phyloP scores from a whole-genome alignment of 805 yeast genomes.

The Starmerella powellii region DNA sequence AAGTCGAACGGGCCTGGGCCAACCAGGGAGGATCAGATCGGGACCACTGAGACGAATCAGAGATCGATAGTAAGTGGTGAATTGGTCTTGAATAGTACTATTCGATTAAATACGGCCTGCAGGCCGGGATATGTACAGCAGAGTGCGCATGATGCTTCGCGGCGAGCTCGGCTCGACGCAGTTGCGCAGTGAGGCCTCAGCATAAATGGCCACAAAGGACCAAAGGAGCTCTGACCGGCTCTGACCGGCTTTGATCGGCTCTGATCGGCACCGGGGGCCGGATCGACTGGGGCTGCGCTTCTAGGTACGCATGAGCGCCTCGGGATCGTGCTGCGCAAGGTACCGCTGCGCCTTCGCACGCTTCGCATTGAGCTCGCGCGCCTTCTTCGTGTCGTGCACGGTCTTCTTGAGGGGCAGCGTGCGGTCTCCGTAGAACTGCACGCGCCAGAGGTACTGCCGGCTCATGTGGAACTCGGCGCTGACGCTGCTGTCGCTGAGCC shows the following conservation, averaged over 20 bases:
- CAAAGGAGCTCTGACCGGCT: too few relatives aligned
- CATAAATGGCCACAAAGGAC: too few relatives aligned
- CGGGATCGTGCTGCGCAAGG: constrained; percentile 24
- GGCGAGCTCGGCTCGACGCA: too few relatives aligned
- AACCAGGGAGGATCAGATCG: too few relatives aligned
- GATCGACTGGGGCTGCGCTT: too few relatives aligned
- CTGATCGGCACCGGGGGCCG: too few relatives aligned
- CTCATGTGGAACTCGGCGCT: constrained; percentile 52
- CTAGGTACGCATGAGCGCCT: constrained; percentile 12
- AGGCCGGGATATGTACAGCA: background rate
- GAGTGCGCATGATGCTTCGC: background rate
- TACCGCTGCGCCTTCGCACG: constrained; percentile 23
- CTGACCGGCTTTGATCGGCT: too few relatives aligned
- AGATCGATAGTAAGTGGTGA: too few relatives aligned
- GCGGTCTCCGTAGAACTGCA: constrained; percentile 31
- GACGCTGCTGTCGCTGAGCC: constrained; percentile 69
- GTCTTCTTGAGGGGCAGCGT: constrained; percentile 28
- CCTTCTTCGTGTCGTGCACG: constrained; percentile 21
- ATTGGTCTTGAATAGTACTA: too few relatives aligned
- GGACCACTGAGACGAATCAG: too few relatives aligned
- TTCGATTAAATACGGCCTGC: background rate
- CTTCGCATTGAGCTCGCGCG: constrained; percentile 20
- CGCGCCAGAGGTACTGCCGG: constrained; percentile 28
- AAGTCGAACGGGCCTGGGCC: too few relatives aligned
- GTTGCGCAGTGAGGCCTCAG: too few relatives aligned